These are phyloP conservation scores for Nepenthes mirabilis DNA, from an alignment of 148 eudicot genomes.

Conservation along the genomic window DNA sequence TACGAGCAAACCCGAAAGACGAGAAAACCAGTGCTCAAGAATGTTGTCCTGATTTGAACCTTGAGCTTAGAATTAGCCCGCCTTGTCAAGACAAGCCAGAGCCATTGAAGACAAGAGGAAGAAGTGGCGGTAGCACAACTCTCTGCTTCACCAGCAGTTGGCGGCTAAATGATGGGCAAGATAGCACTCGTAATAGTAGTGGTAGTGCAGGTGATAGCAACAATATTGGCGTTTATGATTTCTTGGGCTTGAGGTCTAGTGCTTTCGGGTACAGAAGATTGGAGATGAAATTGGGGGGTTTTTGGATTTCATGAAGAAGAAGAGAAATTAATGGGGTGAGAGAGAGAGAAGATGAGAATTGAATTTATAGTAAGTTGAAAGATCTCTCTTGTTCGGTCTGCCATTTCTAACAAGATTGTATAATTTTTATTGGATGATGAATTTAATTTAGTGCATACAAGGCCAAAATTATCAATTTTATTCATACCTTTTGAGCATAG, in stretches of 20 bases:
- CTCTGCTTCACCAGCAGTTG: neutral
- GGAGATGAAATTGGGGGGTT: conserved; percentile 6
- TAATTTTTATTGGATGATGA: too few relatives aligned
- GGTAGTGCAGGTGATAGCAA: neutral
- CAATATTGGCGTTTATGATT: neutral
- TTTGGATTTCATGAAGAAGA: too few relatives aligned
- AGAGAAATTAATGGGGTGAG: neutral
- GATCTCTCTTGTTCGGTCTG: neutral
- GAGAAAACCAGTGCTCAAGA: neutral
- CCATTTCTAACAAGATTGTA: too few relatives aligned
- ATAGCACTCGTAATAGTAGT: neutral
- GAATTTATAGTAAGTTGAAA: neutral
- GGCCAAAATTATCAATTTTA: too few relatives aligned
- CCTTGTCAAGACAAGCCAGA: neutral
- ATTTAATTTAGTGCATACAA: too few relatives aligned
- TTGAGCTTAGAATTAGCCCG: conserved; percentile 8
- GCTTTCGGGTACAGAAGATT: conserved; percentile 9
- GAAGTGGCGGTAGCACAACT: neutral
- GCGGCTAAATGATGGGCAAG: neutral
- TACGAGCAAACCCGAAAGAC: neutral
- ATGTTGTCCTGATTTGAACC: conserved; percentile 3
- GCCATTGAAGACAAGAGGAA: neutral
- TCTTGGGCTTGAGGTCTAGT: conserved; percentile 6
- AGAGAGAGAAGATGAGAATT: neutral
- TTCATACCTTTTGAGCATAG: too few relatives aligned